These are phyloP conservation scores for Capronia coronata DNA, from an alignment of 2,329 filamentous ascomycete genomes.

Conservation along the genomic window DNA sequence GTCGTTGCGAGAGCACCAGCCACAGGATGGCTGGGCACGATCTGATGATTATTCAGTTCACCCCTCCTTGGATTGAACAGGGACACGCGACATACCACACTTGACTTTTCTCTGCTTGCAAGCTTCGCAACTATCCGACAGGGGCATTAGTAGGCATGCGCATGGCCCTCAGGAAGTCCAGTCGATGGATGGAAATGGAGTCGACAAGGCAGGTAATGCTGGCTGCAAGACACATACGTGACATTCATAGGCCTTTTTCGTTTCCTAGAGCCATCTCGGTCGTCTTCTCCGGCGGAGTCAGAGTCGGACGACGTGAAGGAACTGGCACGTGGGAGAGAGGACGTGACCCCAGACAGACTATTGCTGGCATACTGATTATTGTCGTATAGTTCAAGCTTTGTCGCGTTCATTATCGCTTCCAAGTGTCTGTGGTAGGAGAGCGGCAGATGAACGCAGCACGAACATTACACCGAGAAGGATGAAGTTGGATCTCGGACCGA, in stretches of 20 bases:
- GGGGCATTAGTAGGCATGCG: conserved; percentile 19
- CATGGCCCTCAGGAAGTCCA: too few species aligned
- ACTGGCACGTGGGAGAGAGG: neutral
- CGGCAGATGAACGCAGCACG: too few species aligned
- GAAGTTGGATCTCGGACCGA: conserved; percentile 9
- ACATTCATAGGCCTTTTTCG: conserved; percentile 49
- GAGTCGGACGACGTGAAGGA: conserved; percentile 20
- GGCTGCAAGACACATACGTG: conserved; percentile 22
- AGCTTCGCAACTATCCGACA: conserved; percentile 36
- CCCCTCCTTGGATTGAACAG: neutral
- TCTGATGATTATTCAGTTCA: conserved; percentile 30
- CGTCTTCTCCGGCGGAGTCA: conserved; percentile 41
- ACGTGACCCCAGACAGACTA: conserved; percentile 10
- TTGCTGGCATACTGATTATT: conserved; percentile 5
- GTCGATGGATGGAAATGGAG: neutral
- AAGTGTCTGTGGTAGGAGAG: neutral
- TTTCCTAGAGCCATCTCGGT: conserved; percentile 43
- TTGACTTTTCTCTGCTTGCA: conserved; percentile 44
- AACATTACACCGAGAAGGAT: conserved; percentile 12
- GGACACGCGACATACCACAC: conserved; percentile 35
- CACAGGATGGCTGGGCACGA: conserved; percentile 56
- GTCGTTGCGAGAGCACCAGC: conserved; percentile 63
- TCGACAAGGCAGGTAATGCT: neutral
- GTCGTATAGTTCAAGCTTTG: conserved; percentile 27
- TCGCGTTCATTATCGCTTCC: conserved; percentile 10